Conservation (phyloP, 257 asterid genomes). For the Primulina tabacum region DNA sequence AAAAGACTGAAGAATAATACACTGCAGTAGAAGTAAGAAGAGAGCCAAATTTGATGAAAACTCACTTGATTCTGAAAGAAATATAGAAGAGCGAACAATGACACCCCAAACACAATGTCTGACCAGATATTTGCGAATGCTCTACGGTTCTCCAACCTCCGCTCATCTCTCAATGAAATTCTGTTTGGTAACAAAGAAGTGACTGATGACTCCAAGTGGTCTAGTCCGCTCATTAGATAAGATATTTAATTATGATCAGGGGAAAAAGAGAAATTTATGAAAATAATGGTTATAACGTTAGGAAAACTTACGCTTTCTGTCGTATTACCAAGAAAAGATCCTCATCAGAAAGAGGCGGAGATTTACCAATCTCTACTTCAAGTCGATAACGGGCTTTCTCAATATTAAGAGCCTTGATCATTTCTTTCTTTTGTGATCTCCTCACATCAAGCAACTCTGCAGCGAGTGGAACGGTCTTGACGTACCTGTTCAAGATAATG, state of each 20-base stretch:
- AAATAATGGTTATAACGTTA: background rate
- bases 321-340: constrained; percentile 74
- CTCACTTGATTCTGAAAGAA: constrained; percentile 83
- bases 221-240: background rate
- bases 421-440: constrained; percentile 76
- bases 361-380: constrained; percentile 95
- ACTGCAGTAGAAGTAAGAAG: constrained; percentile 17
- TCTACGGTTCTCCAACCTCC: constrained; percentile 89
- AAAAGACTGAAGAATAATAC: background rate
- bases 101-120: constrained; percentile 78
- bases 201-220: constrained; percentile 2
- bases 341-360: constrained; percentile 90
- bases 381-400: constrained; percentile 87
- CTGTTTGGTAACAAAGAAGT: constrained; percentile 39
- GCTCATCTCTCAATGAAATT: constrained; percentile 76
- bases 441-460: constrained; percentile 84
- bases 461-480: constrained; percentile 88
- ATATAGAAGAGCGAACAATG: constrained; percentile 75
- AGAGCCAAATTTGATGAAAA: constrained; percentile 18
- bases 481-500: constrained; percentile 63
- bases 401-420: constrained; percentile 66
- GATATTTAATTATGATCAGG: background rate
- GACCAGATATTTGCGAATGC: constrained; percentile 98
- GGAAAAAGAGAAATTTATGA: background rate
- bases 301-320: constrained; percentile 71